Evolutionary conservation across 345 rosid species (phyloP).

Genomic region (Physaria fendleri): DNA sequence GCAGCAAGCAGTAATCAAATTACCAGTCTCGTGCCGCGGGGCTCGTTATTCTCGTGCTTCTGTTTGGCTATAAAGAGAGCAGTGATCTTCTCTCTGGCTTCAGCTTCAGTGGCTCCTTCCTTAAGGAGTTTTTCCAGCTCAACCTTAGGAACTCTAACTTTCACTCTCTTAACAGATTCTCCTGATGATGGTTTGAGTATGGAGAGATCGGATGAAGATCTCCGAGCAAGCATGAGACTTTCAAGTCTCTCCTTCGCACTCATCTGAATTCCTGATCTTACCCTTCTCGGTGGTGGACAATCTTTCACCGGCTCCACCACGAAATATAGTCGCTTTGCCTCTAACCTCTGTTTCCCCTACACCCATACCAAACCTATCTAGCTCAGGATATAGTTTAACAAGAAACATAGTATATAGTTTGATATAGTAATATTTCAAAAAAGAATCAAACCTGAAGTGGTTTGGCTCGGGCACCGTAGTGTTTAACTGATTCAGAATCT

Average conservation of each 20-base stretch:
- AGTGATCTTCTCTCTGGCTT: constrained; percentile 52
- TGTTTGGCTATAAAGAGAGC: constrained; percentile 26
- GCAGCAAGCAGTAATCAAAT: neutral
- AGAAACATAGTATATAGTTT: neutral
- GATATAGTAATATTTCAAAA: neutral
- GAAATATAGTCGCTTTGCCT: constrained; percentile 74
- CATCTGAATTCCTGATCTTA: constrained; percentile 68
- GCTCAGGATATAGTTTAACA: too few species aligned
- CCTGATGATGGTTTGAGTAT: too few species aligned
- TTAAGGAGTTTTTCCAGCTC: too few species aligned
- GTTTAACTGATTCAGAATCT: constrained; percentile 82
- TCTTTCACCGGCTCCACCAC: constrained; percentile 53
- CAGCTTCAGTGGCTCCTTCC: too few species aligned
- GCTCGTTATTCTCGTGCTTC: neutral
- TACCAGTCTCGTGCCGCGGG: constrained; percentile 6
- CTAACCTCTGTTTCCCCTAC: constrained; percentile 42
- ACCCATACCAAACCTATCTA: too few species aligned
- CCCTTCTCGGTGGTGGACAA: constrained; percentile 65
- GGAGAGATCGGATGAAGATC: constrained; percentile 87
- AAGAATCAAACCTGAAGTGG: constrained; percentile 32
- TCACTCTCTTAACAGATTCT: too few species aligned
- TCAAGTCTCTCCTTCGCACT: constrained; percentile 89
- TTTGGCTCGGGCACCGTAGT: constrained; percentile 69
- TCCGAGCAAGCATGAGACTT: constrained; percentile 64
- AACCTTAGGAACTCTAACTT: too few species aligned